Evolutionary conservation across 148 eudicot genomes (phyloP).

Genomic region (Chenopodium suecicum): DNA sequence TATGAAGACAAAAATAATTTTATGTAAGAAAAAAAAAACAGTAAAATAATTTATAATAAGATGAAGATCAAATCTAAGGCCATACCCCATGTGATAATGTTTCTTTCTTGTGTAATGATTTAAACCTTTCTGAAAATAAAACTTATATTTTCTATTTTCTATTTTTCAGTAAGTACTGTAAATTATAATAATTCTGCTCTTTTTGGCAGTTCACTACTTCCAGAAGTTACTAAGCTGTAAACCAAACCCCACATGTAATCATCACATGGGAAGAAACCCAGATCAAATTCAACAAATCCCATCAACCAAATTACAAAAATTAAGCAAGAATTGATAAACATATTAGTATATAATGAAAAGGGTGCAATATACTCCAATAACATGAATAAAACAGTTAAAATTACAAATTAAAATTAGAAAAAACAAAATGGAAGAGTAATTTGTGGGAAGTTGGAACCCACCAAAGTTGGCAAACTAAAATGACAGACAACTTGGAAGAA

Average conservation of each 20-base stretch:
- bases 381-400: not conserved
- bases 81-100: constrained; percentile 42
- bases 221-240: constrained; percentile 27
- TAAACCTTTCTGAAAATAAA: constrained; percentile 15
- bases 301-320: not conserved
- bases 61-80: constrained; percentile 15
- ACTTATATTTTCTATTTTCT: not conserved
- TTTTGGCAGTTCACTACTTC: constrained; percentile 25
- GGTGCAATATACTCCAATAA: not conserved
- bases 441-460: not conserved
- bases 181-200: constrained; percentile 5
- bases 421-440: not conserved
- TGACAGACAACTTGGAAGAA: not conserved
- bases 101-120: constrained; percentile 29
- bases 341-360: not conserved
- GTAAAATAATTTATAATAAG: not conserved
- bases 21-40: constrained; percentile 1
- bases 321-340: not conserved
- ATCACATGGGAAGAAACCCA: constrained; percentile 25
- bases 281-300: constrained; percentile 19
- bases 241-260: constrained; percentile 24
- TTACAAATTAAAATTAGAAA: not conserved
- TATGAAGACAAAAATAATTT: constrained; percentile 24
- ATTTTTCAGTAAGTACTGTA: not conserved
- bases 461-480: not conserved